Evolutionary conservation across 2,329 filamentous ascomycete species (phyloP), one percentile per base, ranked within the genome.

Genomic region (Claviceps digitariae): DNA sequence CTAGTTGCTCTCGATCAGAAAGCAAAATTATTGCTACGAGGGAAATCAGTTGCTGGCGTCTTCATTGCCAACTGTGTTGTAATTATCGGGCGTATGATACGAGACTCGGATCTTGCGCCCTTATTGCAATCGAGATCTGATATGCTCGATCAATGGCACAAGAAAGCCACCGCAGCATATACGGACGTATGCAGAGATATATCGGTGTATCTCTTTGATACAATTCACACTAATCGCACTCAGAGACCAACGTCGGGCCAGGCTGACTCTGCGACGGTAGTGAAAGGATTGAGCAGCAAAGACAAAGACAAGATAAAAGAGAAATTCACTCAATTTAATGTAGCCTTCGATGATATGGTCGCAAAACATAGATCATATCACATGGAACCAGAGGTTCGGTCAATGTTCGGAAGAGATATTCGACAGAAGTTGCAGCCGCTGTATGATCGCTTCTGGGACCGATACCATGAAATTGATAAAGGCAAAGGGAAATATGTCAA

Each of bases 401-500:
- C 81, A 57, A 81, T 86, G 69, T 79, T 97, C 62, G 84, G 82
- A 17, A 83, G 84, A 61, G 90, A 96, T 64, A 84, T 97, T 58
- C 88, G 93, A 67, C 84, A 84, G 61, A 88, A 95, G 72, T 84
- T 98, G 53, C 91, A 97, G 71, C 90, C 91, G 52, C 76, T 98
- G 15, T 98, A 98, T 71, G 86, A 86, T 57, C 80, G 93, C 47
- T 98, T 98, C 71, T 97, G 89, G 83, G 93, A 97, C 69, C 81
- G 91, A 29, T 98, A 98, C 66, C 90, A 96, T 66, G 93, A 97
- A 70, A 83, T 97, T 58, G 91, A 97, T 71, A 96, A 95, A 74
- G 93, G 93, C 55, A 94, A 90, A 71, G 91, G 91, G 60, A 98
- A 98, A 70, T 95, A 97, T 69, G 90, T 95, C 67, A 96, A 95